Evolutionary conservation across 2,329 filamentous ascomycete genomes (phyloP).

Genomic region (Pyrenophora graminea): DNA sequence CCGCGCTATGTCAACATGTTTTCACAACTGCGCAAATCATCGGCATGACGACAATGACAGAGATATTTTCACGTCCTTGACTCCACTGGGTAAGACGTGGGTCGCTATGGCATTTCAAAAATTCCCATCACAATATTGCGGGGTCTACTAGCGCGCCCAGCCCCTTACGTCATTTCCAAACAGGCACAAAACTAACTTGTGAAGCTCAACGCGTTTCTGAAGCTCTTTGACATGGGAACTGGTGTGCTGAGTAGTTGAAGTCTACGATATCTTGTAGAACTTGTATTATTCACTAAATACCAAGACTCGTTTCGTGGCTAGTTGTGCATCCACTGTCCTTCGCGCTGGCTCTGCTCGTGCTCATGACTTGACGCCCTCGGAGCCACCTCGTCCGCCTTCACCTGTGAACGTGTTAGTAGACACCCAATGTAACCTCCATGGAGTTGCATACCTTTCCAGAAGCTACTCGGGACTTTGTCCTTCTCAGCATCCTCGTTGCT

Average conservation of each 20-base stretch:
- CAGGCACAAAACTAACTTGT: constrained; percentile 20
- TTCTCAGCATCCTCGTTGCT: constrained; percentile 45
- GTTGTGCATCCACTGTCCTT: constrained; percentile 6
- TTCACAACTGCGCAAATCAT: background rate
- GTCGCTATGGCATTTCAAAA: constrained; percentile 34
- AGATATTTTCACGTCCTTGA: background rate
- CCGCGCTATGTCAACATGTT: background rate
- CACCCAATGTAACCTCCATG: background rate
- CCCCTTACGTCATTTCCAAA: constrained; percentile 20
- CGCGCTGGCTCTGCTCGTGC: background rate
- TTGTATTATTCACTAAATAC: background rate
- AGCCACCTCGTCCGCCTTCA: constrained; percentile 33
- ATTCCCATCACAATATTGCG: constrained; percentile 27
- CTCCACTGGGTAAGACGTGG: background rate
- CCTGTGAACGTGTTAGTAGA: constrained; percentile 24
- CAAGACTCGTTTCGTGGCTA: background rate
- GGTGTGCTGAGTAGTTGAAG: background rate
- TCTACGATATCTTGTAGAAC: background rate
- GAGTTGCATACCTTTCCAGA: constrained; percentile 46
- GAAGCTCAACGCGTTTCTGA: constrained; percentile 5
- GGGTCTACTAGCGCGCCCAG: constrained; percentile 6
- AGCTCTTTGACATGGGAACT: too few species aligned
- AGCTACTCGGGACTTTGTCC: constrained; percentile 48
- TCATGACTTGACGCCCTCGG: constrained; percentile 13
- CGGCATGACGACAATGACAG: background rate